Percentiles rank a stretch among this genome's conserved stretches.
These are phyloP conservation scores for Xerocomellus intermedius DNA, from an alignment of 768 basidiomycete species.

Conservation along the genomic window DNA sequence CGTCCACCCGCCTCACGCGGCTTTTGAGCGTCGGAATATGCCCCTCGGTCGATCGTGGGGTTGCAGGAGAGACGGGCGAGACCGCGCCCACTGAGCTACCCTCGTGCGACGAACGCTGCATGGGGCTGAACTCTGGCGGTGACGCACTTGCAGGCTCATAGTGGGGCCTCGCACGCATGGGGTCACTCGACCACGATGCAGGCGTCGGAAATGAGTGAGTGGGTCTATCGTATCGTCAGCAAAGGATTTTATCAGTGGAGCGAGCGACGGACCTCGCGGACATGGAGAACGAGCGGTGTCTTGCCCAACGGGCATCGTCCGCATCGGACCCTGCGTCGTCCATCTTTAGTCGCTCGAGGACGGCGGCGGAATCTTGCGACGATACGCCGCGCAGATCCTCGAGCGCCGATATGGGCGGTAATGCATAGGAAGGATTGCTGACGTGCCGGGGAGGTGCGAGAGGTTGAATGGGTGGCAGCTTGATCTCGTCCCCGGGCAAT, in stretches of 20 bases:
- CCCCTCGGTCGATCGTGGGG: constrained; percentile 45
- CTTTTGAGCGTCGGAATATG: constrained; percentile 13
- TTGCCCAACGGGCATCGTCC: constrained; percentile 33
- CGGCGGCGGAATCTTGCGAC: constrained; percentile 59
- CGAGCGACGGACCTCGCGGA: constrained; percentile 32
- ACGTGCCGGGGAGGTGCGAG: constrained; percentile 29
- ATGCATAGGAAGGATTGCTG: constrained; percentile 45
- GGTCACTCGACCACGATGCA: constrained; percentile 28
- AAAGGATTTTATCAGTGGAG: not conserved
- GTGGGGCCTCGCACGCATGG: constrained; percentile 11
- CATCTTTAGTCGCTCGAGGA: constrained; percentile 59
- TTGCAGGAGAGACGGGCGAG: constrained; percentile 51
- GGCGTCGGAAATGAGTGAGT: constrained; percentile 18
- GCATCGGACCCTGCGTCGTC: constrained; percentile 40
- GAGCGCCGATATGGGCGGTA: constrained; percentile 69
- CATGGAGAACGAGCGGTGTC: constrained; percentile 45
- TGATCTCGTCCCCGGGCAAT: constrained; percentile 37
- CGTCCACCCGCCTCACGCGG: constrained; percentile 11
- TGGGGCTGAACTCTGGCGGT: constrained; percentile 21
- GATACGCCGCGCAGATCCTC: constrained; percentile 57
- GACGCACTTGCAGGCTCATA: constrained; percentile 16
- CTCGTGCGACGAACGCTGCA: constrained; percentile 39
- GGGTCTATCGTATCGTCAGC: constrained; percentile 14
- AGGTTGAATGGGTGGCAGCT: constrained; percentile 42
- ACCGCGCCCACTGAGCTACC: constrained; percentile 48